Conservation (phyloP, 2,329 filamentous ascomycete species). For the Capronia coronata region DNA sequence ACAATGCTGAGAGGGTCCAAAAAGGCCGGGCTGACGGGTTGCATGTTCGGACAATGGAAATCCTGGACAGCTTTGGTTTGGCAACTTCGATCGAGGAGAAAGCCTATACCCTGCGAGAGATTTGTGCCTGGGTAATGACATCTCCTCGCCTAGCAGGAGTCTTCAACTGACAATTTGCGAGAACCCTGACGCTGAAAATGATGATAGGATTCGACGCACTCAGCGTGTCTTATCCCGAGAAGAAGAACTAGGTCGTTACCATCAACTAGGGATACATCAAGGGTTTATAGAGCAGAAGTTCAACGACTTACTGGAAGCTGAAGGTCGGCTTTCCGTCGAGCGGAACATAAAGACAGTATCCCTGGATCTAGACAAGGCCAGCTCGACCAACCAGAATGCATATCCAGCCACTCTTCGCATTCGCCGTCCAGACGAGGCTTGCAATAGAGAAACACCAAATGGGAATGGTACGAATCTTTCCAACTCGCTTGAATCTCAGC, state of each 20-base stretch:
- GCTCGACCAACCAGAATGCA: not conserved
- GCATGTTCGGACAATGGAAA: constrained; percentile 61
- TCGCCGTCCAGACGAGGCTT: constrained; percentile 43
- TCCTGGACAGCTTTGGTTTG: constrained; percentile 65
- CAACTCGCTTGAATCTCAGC: not conserved
- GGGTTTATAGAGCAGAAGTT: constrained; percentile 63
- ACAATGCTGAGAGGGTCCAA: constrained; percentile 32
- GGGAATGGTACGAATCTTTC: not conserved
- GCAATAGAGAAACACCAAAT: too few relatives aligned
- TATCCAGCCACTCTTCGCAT: not conserved
- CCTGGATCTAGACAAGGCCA: constrained; percentile 32
- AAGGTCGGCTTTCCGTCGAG: constrained; percentile 49
- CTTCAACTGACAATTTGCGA: not conserved
- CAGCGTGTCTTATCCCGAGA: constrained; percentile 60
- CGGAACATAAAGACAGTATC: constrained; percentile 46
- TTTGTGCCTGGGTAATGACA: constrained; percentile 44
- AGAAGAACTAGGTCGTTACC: constrained; percentile 55
- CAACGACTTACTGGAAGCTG: constrained; percentile 48
- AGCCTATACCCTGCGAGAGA: constrained; percentile 60
- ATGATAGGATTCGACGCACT: constrained; percentile 50
- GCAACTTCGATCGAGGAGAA: constrained; percentile 57
- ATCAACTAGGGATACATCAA: constrained; percentile 63
- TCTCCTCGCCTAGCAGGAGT: not conserved
- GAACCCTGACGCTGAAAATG: not conserved
- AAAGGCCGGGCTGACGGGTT: constrained; percentile 47